phyloP scores from a whole-genome alignment of 2,329 filamentous ascomycete species.

The Zasmidium angulare region DNA sequence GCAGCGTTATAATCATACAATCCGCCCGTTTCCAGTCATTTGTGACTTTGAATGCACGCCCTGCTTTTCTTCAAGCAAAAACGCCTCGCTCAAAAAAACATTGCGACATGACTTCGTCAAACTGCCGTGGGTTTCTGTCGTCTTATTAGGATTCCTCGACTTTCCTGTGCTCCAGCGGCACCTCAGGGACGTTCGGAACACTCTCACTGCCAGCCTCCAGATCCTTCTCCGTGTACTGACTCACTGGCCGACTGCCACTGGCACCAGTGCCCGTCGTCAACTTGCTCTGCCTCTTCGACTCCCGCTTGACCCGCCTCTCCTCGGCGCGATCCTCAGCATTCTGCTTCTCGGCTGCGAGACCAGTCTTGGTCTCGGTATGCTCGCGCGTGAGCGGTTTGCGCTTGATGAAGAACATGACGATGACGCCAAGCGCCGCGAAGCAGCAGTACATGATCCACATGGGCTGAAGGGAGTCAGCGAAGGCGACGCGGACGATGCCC shows the following conservation, averaged over 20 bases:
- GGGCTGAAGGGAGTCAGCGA: slow-evolving; percentile 43
- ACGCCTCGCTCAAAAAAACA: too few species aligned
- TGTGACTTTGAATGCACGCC: too few species aligned
- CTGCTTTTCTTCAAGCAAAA: too few species aligned
- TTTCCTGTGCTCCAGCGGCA: too few species aligned
- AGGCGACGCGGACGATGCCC: slow-evolving; percentile 41
- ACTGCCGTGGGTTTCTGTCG: too few species aligned
- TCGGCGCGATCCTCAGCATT: slow-evolving; percentile 38
- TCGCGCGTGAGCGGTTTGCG: slow-evolving; percentile 43
- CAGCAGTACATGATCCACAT: slow-evolving; percentile 53
- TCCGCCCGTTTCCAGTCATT: too few species aligned
- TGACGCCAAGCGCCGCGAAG: slow-evolving; percentile 41
- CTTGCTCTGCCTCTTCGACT: slow-evolving; percentile 10
- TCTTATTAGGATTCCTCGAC: too few species aligned
- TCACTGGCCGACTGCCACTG: neutral
- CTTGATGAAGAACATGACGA: slow-evolving; percentile 41
- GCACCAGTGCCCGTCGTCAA: neutral
- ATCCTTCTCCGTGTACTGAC: slow-evolving; percentile 8
- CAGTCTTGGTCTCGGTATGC: slow-evolving; percentile 52
- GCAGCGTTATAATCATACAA: too few species aligned
- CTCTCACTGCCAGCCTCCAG: neutral
- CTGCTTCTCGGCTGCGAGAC: slow-evolving; percentile 44
- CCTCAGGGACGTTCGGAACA: too few species aligned
- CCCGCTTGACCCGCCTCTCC: slow-evolving; percentile 28
- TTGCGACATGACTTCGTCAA: too few species aligned